Conservation (phyloP, 176 grass and related monocot species). For the Saccharum spontaneum region DNA sequence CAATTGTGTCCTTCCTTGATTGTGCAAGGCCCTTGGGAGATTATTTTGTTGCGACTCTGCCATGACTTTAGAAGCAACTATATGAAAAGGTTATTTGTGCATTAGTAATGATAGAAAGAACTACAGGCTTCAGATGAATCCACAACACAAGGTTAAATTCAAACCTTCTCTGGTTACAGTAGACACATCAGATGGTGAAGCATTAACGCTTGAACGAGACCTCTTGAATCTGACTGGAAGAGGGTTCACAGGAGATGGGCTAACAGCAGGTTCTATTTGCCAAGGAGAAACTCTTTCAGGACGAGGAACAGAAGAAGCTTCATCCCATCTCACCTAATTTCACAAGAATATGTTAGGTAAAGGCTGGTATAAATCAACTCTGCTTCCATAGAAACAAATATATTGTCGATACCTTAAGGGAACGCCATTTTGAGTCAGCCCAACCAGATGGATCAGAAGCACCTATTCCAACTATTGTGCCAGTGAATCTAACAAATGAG, state of each 20-base stretch:
- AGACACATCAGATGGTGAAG: slow-evolving; percentile 42
- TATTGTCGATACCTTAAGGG: slow-evolving; percentile 63
- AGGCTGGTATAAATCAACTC: neutral
- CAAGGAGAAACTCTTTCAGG: slow-evolving; percentile 92
- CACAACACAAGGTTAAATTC: slow-evolving; percentile 9
- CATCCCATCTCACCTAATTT: slow-evolving; percentile 91
- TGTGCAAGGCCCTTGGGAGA: slow-evolving; percentile 58
- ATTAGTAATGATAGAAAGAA: slow-evolving; percentile 19
- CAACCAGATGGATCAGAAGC: slow-evolving; percentile 69
- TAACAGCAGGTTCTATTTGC: slow-evolving; percentile 77
- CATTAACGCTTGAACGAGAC: slow-evolving; percentile 48
- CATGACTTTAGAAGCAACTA: slow-evolving; percentile 51
- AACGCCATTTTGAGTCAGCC: slow-evolving; percentile 86
- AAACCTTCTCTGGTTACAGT: slow-evolving; percentile 75
- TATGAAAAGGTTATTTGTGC: slow-evolving; percentile 29
- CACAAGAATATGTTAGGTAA: slow-evolving; percentile 16
- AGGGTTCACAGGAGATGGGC: slow-evolving; percentile 53
- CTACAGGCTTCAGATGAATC: neutral
- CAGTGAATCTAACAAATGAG: slow-evolving; percentile 63
- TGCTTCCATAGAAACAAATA: neutral
- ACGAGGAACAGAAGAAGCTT: slow-evolving; percentile 67
- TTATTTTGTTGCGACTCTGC: slow-evolving; percentile 44
- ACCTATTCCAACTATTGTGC: slow-evolving; percentile 78
- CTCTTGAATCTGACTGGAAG: slow-evolving; percentile 63
- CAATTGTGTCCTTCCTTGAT: slow-evolving; percentile 53